phyloP scores from a whole-genome alignment of 78 protist genomes.

The Chrysochromulina parva region DNA sequence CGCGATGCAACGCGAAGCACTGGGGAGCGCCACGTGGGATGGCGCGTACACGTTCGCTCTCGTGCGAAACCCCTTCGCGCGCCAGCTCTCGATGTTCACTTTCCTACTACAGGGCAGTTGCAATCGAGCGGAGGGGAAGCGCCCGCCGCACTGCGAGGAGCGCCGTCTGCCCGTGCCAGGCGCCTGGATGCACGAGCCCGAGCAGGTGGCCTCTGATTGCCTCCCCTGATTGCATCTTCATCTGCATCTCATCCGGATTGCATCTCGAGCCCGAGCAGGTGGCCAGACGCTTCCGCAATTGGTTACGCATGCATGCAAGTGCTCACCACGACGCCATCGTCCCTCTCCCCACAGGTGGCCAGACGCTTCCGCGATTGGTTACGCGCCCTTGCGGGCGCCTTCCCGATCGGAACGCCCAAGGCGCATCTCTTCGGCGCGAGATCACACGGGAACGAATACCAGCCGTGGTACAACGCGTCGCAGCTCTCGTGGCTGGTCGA shows the following conservation, averaged over 20 bases:
- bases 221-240: too few relatives aligned
- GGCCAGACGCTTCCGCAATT: too few relatives aligned
- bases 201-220: too few relatives aligned
- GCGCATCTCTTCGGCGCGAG: background rate
- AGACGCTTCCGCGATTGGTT: conserved; percentile 2
- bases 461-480: conserved; percentile 11
- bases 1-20: background rate
- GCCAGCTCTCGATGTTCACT: background rate
- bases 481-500: conserved; percentile 9
- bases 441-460: background rate
- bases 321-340: too few relatives aligned
- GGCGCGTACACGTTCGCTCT: background rate
- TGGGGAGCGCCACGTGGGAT: background rate
- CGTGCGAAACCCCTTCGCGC: conserved; percentile 8
- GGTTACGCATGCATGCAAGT: too few relatives aligned
- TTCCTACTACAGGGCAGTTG: background rate
- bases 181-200: background rate
- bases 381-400: background rate
- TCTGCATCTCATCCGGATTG: too few relatives aligned
- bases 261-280: too few relatives aligned
- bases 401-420: background rate
- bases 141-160: background rate
- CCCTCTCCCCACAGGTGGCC: too few relatives aligned
- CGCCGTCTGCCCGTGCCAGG: background rate
- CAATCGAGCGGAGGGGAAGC: background rate